Conservation (phyloP, 1,139 yeast species). For the Geotrichum citri-aurantii region DNA sequence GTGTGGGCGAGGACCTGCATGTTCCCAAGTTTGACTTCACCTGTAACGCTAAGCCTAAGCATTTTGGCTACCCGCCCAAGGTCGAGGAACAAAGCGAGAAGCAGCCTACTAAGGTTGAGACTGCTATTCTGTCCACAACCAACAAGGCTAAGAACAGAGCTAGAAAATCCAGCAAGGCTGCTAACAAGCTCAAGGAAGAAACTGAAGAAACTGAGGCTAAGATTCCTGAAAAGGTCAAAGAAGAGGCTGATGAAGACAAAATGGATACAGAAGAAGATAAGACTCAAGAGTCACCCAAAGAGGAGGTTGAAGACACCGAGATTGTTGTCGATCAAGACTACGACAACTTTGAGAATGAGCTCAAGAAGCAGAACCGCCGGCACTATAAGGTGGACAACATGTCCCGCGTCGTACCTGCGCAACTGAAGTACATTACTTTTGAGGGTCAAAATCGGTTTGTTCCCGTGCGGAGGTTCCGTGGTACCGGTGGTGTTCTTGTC, state of each 20-base stretch:
- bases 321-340: constrained; percentile 22
- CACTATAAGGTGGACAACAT: constrained; percentile 63
- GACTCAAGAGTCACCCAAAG: constrained; percentile 22
- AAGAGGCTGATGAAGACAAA: constrained; percentile 22
- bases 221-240: constrained; percentile 25
- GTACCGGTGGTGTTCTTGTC: constrained; percentile 76
- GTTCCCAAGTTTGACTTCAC: constrained; percentile 79
- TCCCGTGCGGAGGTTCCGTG: constrained; percentile 78
- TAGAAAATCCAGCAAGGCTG: constrained; percentile 47
- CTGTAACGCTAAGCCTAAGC: constrained; percentile 73
- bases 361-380: constrained; percentile 43
- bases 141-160: constrained; percentile 90
- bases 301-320: constrained; percentile 18
- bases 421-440: constrained; percentile 76
- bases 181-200: constrained; percentile 42
- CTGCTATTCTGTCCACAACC: constrained; percentile 92
- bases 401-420: constrained; percentile 89
- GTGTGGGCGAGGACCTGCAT: constrained; percentile 78
- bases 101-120: constrained; percentile 82
- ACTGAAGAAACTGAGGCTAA: constrained; percentile 38
- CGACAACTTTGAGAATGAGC: constrained; percentile 21
- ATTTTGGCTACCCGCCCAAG: constrained; percentile 88
- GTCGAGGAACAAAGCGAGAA: constrained; percentile 73
- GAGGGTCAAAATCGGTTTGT: constrained; percentile 67
- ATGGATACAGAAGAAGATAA: constrained; percentile 33